Conservation (phyloP, 2,329 filamentous ascomycete species). For the Epichloe typhina region DNA sequence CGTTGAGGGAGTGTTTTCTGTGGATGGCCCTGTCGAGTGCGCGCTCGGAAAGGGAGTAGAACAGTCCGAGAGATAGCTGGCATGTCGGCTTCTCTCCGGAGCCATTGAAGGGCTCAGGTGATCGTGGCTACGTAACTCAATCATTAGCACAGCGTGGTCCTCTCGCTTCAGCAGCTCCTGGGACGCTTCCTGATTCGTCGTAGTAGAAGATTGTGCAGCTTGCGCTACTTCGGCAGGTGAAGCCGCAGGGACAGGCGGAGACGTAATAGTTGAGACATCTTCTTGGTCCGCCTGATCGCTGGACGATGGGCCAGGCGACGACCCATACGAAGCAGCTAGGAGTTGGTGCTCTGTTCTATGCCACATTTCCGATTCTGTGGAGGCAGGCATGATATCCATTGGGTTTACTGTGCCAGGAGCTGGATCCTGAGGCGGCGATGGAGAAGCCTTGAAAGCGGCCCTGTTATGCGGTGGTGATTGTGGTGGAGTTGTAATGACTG, state of each 20-base stretch:
- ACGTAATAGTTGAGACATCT: constrained; percentile 5
- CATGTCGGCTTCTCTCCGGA: constrained; percentile 15
- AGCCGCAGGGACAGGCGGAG: constrained; percentile 10
- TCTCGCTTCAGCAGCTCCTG: constrained; percentile 8
- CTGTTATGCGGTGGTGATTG: background rate
- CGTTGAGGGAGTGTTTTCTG: constrained; percentile 34
- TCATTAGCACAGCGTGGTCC: constrained; percentile 12
- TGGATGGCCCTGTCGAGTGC: constrained; percentile 27
- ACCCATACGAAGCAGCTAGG: constrained; percentile 15
- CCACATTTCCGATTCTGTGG: constrained; percentile 24
- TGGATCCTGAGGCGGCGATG: constrained; percentile 20
- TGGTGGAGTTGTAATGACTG: background rate
- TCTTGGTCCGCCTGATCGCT: constrained; percentile 1
- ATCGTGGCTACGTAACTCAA: constrained; percentile 13
- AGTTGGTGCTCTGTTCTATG: constrained; percentile 25
- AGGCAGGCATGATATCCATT: constrained; percentile 38
- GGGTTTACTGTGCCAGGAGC: constrained; percentile 37
- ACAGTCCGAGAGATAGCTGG: constrained; percentile 25
- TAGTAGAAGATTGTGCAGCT: constrained; percentile 16
- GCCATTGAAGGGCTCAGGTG: constrained; percentile 12
- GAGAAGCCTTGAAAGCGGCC: constrained; percentile 10
- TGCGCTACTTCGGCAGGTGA: constrained; percentile 10
- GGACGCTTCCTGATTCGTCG: constrained; percentile 8
- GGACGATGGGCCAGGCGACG: constrained; percentile 9
- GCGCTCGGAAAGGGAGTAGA: constrained; percentile 28